Conservation (phyloP, 805 yeast species). For the Teunomyces stri region DNA sequence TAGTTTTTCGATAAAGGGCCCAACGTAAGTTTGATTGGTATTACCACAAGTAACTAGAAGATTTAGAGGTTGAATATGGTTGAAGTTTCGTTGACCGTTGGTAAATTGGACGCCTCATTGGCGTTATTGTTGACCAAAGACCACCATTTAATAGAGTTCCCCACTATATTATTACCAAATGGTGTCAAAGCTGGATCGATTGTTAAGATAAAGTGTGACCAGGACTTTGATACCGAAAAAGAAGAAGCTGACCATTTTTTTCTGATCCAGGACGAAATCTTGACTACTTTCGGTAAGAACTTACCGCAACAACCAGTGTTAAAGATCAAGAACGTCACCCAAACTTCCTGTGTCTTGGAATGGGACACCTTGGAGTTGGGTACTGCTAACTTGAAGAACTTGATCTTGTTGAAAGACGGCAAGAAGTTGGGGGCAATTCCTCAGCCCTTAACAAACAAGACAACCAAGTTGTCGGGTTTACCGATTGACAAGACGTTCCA, state of each 20-base stretch:
- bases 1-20: background rate
- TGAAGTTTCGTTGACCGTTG: constrained; percentile 90
- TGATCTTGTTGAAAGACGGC: constrained; percentile 74
- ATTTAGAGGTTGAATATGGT: constrained; percentile 50
- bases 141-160: constrained; percentile 94
- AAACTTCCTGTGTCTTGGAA: constrained; percentile 89
- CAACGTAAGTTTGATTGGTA: background rate
- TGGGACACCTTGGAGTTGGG: constrained; percentile 90
- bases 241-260: constrained; percentile 59
- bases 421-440: constrained; percentile 79
- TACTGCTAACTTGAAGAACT: constrained; percentile 71
- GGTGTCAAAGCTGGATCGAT: constrained; percentile 92
- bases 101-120: constrained; percentile 91
- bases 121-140: constrained; percentile 87
- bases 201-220: constrained; percentile 79
- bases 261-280: constrained; percentile 68
- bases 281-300: constrained; percentile 66
- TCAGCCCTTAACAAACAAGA: constrained; percentile 70
- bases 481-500: constrained; percentile 80
- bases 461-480: constrained; percentile 87
- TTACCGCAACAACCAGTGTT: constrained; percentile 72
- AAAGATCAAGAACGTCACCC: constrained; percentile 75
- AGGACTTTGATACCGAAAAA: constrained; percentile 65
- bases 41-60: background rate
- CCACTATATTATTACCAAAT: constrained; percentile 88